phyloP scores from a whole-genome alignment of 306 rosid species.

The Rubus idaeus region DNA sequence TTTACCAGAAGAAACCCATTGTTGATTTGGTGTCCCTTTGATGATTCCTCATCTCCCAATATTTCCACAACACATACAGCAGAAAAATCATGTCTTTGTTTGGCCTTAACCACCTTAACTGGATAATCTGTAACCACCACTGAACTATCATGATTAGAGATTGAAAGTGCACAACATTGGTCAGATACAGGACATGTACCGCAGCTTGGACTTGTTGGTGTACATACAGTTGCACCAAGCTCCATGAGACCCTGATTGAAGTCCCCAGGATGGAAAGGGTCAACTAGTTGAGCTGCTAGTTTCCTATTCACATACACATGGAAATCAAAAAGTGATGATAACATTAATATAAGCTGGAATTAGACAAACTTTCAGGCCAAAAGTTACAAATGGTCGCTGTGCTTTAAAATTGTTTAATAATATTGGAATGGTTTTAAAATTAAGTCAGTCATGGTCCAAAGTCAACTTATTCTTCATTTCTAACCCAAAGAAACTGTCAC shows the following conservation, averaged over 20 bases:
- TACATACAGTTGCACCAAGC: constrained; percentile 90
- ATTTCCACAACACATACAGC: constrained; percentile 87
- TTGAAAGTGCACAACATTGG: constrained; percentile 63
- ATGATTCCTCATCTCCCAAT: constrained; percentile 43
- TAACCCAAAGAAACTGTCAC: not conserved
- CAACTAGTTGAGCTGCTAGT: constrained; percentile 82
- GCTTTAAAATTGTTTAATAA: not conserved
- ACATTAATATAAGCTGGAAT: not conserved
- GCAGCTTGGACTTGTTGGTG: constrained; percentile 71
- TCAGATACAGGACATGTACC: constrained; percentile 70
- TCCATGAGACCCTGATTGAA: constrained; percentile 97
- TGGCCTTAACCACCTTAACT: constrained; percentile 50
- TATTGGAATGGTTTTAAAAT: too few relatives aligned
- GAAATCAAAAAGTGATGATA: constrained; percentile 1
- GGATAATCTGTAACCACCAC: constrained; percentile 81
- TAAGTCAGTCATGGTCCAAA: not conserved
- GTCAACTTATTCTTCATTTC: not conserved
- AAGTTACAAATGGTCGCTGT: not conserved
- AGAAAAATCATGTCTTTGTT: constrained; percentile 66
- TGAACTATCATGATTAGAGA: constrained; percentile 46
- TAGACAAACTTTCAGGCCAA: not conserved
- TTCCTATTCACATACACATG: constrained; percentile 43
- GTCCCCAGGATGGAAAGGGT: constrained; percentile 79
- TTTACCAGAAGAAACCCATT: constrained; percentile 73
- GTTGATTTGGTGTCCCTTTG: constrained; percentile 26